Percentiles rank a stretch among this genome's conserved stretches.
These are phyloP conservation scores for Neoscytalidium dimidiatum DNA, from an alignment of 2,329 filamentous ascomycete species.

Conservation along the genomic window DNA sequence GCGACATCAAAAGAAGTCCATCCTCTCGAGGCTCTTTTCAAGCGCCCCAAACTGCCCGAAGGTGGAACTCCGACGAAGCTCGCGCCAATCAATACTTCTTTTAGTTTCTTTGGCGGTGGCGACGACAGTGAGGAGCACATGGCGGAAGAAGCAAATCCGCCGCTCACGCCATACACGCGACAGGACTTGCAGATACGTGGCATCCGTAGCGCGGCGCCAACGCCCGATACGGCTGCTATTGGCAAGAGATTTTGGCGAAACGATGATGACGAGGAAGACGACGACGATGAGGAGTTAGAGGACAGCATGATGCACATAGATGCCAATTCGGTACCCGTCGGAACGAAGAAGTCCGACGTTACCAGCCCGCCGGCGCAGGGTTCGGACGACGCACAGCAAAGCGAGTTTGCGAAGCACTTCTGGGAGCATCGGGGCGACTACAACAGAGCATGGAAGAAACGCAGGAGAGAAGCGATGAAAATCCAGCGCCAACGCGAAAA, in stretches of 20 bases:
- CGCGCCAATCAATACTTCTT: constrained; percentile 57
- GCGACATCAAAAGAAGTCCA: constrained; percentile 58
- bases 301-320: constrained; percentile 28
- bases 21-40: constrained; percentile 90
- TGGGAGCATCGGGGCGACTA: constrained; percentile 53
- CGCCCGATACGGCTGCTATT: constrained; percentile 86
- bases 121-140: constrained; percentile 29
- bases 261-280: constrained; percentile 46
- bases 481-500: constrained; percentile 62
- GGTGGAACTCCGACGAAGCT: constrained; percentile 42
- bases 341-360: constrained; percentile 28
- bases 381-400: constrained; percentile 44
- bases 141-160: constrained; percentile 47
- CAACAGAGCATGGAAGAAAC: constrained; percentile 55
- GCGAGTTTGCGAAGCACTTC: constrained; percentile 64
- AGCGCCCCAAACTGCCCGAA: constrained; percentile 56
- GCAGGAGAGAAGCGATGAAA: constrained; percentile 61
- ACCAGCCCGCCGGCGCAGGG: constrained; percentile 24
- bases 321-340: constrained; percentile 10
- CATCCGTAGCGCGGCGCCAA: constrained; percentile 86
- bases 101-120: constrained; percentile 72
- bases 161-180: constrained; percentile 81
- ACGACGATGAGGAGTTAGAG: constrained; percentile 30
- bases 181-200: constrained; percentile 75
- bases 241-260: constrained; percentile 59